Conservation (phyloP, 768 basidiomycete species). For the Pleurotus cornucopiae region DNA sequence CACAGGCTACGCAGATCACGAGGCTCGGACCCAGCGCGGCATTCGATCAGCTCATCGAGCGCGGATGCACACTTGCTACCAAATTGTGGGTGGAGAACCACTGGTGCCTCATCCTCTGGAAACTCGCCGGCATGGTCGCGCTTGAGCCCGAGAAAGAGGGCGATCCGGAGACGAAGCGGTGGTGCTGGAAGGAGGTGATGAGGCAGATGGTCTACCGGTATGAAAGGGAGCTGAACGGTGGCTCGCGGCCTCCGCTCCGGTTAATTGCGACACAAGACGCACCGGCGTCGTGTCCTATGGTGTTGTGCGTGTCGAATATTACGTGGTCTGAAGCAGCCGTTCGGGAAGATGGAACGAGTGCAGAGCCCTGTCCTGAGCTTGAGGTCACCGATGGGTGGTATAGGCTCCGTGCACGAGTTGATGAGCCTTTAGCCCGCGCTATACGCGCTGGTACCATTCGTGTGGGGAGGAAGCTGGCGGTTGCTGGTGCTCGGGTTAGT, state of each 20-base stretch:
- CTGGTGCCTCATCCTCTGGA: slow-evolving; percentile 91
- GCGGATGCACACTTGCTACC: slow-evolving; percentile 66
- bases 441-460: slow-evolving; percentile 59
- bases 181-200: slow-evolving; percentile 82
- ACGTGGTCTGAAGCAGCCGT: slow-evolving; percentile 40
- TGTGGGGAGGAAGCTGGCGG: slow-evolving; percentile 79
- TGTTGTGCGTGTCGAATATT: slow-evolving; percentile 79
- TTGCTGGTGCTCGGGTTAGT: slow-evolving; percentile 72
- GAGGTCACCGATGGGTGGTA: slow-evolving; percentile 99
- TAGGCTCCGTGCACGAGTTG: slow-evolving; percentile 70
- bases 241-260: slow-evolving; percentile 77
- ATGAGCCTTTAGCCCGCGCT: slow-evolving; percentile 69
- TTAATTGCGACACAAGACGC: slow-evolving; percentile 82
- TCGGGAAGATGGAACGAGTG: slow-evolving; percentile 31
- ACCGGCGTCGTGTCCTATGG: slow-evolving; percentile 73
- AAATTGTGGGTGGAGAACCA: slow-evolving; percentile 89
- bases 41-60: slow-evolving; percentile 45
- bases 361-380: slow-evolving; percentile 50
- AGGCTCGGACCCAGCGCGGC: slow-evolving; percentile 50
- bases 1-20: slow-evolving; percentile 14
- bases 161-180: slow-evolving; percentile 44
- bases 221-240: slow-evolving; percentile 78
- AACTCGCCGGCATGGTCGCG: slow-evolving; percentile 79
- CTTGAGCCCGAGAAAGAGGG: slow-evolving; percentile 62
- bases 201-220: slow-evolving; percentile 87